These are phyloP conservation scores for Globisporangium iwayamae DNA, from an alignment of 352 stramenopile genomes.

Conservation along the genomic window DNA sequence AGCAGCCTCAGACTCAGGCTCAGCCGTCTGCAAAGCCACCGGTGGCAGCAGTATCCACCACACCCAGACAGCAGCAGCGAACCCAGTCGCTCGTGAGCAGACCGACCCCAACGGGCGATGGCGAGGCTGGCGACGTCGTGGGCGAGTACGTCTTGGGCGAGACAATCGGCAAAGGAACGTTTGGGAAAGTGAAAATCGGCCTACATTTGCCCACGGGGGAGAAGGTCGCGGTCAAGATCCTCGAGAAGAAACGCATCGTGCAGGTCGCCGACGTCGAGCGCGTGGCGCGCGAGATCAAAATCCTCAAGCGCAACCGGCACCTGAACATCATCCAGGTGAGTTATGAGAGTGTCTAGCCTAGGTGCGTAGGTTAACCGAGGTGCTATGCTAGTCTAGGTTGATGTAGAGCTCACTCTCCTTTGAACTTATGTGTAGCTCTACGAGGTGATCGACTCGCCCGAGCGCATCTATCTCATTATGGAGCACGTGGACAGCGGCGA, in stretches of 20 bases:
- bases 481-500: constrained; percentile 90
- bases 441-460: constrained; percentile 85
- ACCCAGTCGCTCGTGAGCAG: neutral
- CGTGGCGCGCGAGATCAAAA: constrained; percentile 92
- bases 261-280: constrained; percentile 86
- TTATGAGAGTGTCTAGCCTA: neutral
- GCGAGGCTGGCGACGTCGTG: constrained; percentile 40
- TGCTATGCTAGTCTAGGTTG: constrained; percentile 9
- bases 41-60: neutral
- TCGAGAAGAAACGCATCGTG: constrained; percentile 91
- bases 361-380: too few relatives aligned
- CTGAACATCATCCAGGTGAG: constrained; percentile 85
- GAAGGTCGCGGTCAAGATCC: constrained; percentile 91
- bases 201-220: constrained; percentile 88
- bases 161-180: constrained; percentile 92
- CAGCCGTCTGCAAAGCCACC: constrained; percentile 1
- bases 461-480: constrained; percentile 92
- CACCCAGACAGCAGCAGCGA: neutral
- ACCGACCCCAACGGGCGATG: constrained; percentile 1
- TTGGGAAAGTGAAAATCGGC: constrained; percentile 91
- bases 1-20: neutral
- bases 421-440: constrained; percentile 62
- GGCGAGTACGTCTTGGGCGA: constrained; percentile 90
- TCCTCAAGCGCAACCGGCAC: constrained; percentile 90
- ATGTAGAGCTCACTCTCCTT: constrained; percentile 68